A percentile compares a stretch with the other conserved stretches of the same genome.
Evolutionary conservation across 441 rosid genomes (phyloP).

Genomic region (Gossypium armourianum): DNA sequence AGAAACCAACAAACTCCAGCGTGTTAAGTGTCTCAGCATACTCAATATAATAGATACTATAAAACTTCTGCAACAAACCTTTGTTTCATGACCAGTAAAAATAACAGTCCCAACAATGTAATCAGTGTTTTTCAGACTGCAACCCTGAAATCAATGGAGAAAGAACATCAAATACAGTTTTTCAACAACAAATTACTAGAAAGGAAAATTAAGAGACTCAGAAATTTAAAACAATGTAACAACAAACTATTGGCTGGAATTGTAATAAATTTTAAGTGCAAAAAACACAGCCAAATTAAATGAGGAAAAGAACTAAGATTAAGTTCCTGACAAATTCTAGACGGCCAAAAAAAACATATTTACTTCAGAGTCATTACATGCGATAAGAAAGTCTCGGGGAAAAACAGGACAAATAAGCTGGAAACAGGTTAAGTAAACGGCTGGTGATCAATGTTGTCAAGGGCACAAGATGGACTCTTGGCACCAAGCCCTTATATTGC

Average conservation of each 20-base stretch:
- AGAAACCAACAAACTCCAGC: background rate
- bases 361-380: background rate
- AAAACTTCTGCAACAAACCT: constrained; percentile 40
- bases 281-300: background rate
- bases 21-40: background rate
- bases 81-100: constrained; percentile 90
- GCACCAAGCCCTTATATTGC: too few relatives aligned
- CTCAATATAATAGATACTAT: background rate
- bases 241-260: background rate
- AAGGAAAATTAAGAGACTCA: background rate
- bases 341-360: background rate
- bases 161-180: background rate
- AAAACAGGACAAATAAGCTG: background rate
- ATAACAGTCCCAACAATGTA: constrained; percentile 72
- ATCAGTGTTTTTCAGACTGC: constrained; percentile 95
- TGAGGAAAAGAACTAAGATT: background rate
- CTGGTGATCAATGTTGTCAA: background rate
- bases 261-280: background rate
- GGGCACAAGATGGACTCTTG: background rate
- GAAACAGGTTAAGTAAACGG: background rate
- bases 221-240: background rate
- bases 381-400: background rate
- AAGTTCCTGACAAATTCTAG: background rate
- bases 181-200: background rate
- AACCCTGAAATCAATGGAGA: constrained; percentile 53